phyloP scores from a whole-genome alignment of 2,329 filamentous ascomycete species.

The Endothia cerciana region DNA sequence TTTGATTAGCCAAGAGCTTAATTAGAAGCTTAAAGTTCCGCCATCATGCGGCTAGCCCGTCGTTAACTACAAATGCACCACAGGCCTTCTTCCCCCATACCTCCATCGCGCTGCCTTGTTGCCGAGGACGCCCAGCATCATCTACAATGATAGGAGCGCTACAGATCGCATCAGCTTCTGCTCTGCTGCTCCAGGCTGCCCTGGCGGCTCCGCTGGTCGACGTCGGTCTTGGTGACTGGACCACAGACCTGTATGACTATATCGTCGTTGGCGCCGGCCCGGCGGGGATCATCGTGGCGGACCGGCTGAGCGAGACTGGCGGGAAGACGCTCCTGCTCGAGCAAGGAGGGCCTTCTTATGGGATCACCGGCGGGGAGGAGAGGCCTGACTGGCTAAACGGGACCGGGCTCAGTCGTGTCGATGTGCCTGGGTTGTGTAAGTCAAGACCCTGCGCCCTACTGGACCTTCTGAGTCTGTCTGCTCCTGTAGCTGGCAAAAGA shows the following conservation, averaged over 20 bases:
- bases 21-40: conserved; percentile 1
- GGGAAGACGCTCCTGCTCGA: conserved; percentile 62
- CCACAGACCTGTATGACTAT: conserved; percentile 55
- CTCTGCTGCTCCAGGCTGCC: conserved; percentile 9
- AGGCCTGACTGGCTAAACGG: conserved; percentile 61
- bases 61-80: background rate
- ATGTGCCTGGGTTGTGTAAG: conserved; percentile 68
- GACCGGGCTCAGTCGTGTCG: conserved; percentile 64
- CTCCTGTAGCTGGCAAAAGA: too few relatives aligned
- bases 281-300: conserved; percentile 61
- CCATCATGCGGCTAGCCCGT: too few relatives aligned
- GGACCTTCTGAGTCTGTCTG: too few relatives aligned
- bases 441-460: background rate
- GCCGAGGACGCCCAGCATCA: background rate
- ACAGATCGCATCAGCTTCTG: background rate
- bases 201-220: conserved; percentile 11
- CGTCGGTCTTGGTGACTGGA: conserved; percentile 17
- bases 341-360: conserved; percentile 59
- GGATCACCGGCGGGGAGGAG: conserved; percentile 61
- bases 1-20: background rate
- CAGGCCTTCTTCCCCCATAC: background rate
- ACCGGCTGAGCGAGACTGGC: conserved; percentile 62
- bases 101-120: background rate
- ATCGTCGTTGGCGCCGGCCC: conserved; percentile 64
- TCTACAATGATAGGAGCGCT: background rate